phyloP scores from a whole-genome alignment of 1,284 basidiomycete genomes.

The Puccinia polysora region DNA sequence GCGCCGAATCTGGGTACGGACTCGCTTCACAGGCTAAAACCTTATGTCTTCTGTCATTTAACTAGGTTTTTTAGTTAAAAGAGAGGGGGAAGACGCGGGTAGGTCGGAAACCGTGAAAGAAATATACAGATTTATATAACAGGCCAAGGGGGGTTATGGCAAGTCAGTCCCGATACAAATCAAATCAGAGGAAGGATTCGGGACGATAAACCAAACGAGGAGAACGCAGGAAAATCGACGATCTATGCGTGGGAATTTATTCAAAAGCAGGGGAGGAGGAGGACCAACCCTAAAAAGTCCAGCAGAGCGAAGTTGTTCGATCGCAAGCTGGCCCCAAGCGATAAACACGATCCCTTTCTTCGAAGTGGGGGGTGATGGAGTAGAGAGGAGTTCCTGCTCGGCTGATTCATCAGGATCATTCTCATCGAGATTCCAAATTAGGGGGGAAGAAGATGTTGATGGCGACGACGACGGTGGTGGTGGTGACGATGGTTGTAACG shows the following conservation, averaged over 20 bases:
- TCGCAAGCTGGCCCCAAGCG: constrained; percentile 25
- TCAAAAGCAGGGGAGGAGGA: neutral
- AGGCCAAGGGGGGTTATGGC: too few species aligned
- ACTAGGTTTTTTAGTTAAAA: neutral
- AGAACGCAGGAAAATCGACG: neutral
- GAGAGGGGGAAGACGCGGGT: neutral
- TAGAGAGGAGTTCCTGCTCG: neutral
- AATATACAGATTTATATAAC: too few species aligned
- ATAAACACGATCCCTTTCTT: constrained; percentile 33
- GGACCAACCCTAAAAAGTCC: neutral
- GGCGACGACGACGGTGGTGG: too few species aligned
- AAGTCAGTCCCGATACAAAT: too few species aligned
- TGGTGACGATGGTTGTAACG: too few species aligned
- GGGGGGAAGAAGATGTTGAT: too few species aligned
- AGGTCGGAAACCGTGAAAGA: too few species aligned
- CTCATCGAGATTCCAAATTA: too few species aligned
- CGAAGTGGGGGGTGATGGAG: neutral
- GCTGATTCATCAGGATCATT: too few species aligned
- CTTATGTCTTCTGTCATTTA: constrained; percentile 6
- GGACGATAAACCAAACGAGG: neutral
- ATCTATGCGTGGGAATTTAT: neutral
- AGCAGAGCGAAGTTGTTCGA: neutral
- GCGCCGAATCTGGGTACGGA: constrained; percentile 1
- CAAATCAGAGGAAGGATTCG: too few species aligned
- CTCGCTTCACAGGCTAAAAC: neutral